Evolutionary conservation across 352 stramenopile species (phyloP).

Genomic region (Nothophytophthora sp.): DNA sequence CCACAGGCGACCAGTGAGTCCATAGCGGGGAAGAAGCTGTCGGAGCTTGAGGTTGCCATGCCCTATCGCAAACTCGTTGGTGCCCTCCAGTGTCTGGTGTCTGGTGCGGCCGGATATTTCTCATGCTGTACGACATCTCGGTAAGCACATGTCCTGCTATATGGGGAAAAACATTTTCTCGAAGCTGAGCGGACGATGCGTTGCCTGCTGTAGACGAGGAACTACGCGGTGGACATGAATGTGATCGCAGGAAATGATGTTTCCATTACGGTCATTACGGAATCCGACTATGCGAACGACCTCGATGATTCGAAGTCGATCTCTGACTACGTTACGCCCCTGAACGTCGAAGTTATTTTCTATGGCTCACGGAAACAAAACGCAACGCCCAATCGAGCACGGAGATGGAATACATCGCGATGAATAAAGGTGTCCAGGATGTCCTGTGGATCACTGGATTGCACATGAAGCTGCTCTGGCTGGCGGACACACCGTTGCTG

Average conservation of each 20-base stretch:
- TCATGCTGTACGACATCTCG: slow-evolving; percentile 9
- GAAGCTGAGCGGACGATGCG: slow-evolving; percentile 1
- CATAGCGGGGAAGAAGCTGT: background rate
- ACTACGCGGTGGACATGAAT: slow-evolving; percentile 8
- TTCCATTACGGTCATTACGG: slow-evolving; percentile 6
- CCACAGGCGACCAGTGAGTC: slow-evolving; percentile 3
- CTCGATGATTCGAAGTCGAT: slow-evolving; percentile 15
- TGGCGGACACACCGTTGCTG: background rate
- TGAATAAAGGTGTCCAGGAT: slow-evolving; percentile 21
- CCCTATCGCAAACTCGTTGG: slow-evolving; percentile 1
- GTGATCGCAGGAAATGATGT: background rate
- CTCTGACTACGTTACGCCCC: slow-evolving; percentile 22
- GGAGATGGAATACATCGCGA: slow-evolving; percentile 28
- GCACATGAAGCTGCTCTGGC: background rate
- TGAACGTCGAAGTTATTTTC: slow-evolving; percentile 21
- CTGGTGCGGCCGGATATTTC: slow-evolving; percentile 11
- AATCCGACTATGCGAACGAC: slow-evolving; percentile 32
- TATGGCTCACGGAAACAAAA: slow-evolving; percentile 29
- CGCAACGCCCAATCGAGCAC: slow-evolving; percentile 25
- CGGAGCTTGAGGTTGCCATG: too few relatives aligned
- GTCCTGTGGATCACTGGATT: slow-evolving; percentile 18
- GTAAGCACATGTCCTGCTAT: slow-evolving; percentile 8
- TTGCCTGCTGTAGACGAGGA: slow-evolving; percentile 3
- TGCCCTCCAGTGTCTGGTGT: slow-evolving; percentile 11
- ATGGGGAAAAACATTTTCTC: background rate